Evolutionary conservation across 2,329 filamentous ascomycete genomes (phyloP).

Genomic region (Proliferodiscus dingleyae): DNA sequence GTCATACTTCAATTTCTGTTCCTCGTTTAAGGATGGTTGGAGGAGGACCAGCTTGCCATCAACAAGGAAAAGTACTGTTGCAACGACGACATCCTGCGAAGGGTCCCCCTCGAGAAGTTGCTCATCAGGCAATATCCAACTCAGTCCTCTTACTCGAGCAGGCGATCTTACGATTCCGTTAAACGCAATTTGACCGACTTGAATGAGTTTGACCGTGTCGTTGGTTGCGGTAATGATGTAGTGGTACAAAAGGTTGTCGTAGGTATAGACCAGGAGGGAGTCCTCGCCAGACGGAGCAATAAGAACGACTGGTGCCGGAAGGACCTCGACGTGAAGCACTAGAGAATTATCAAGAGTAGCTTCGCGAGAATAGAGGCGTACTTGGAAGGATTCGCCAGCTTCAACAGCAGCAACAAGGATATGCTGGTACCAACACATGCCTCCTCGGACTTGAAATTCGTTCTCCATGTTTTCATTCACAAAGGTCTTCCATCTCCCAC

Average conservation of each 20-base stretch:
- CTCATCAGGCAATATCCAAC: conserved; percentile 90
- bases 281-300: conserved; percentile 88
- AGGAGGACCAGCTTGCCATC: conserved; percentile 93
- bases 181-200: conserved; percentile 97
- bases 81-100: conserved; percentile 88
- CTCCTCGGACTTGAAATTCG: conserved; percentile 86
- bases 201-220: conserved; percentile 70
- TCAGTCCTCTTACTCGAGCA: conserved; percentile 84
- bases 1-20: conserved; percentile 88
- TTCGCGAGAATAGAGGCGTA: conserved; percentile 92
- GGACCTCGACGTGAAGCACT: conserved; percentile 68
- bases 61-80: conserved; percentile 92
- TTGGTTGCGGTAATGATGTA: conserved; percentile 76
- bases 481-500: conserved; percentile 94
- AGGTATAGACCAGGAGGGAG: conserved; percentile 92
- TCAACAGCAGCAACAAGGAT: conserved; percentile 93
- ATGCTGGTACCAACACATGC: conserved; percentile 99
- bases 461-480: conserved; percentile 75
- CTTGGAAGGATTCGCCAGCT: conserved; percentile 71
- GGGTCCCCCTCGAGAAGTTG: conserved; percentile 89
- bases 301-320: conserved; percentile 83
- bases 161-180: conserved; percentile 94
- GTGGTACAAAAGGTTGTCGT: conserved; percentile 93
- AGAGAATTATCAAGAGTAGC: conserved; percentile 67
- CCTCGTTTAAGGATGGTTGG: conserved; percentile 77